These are phyloP conservation scores for Fusarium bactridioides DNA, from an alignment of 2,329 filamentous ascomycete species.

Conservation along the genomic window DNA sequence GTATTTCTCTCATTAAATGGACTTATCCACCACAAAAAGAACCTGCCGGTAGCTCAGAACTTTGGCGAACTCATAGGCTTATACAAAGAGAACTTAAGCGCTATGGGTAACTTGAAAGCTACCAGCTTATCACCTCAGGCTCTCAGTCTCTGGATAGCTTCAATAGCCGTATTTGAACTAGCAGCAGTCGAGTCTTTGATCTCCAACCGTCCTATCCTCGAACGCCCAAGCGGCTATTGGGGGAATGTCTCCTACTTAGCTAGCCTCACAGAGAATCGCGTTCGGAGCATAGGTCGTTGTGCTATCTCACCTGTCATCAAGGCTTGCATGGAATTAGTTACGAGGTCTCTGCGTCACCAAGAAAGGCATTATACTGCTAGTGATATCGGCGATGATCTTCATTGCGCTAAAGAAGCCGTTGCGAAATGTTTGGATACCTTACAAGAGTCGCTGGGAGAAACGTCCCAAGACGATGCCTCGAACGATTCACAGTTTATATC, in stretches of 20 bases:
- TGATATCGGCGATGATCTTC: rapidly evolving
- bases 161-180: neutral
- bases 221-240: neutral
- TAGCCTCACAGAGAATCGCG: neutral
- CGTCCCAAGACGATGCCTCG: rapidly evolving
- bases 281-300: neutral
- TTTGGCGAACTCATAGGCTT: neutral
- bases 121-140: neutral
- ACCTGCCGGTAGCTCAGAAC: rapidly evolving
- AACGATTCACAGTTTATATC: too few species aligned
- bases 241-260: neutral
- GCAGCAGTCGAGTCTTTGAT: neutral
- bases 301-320: neutral
- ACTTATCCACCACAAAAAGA: neutral
- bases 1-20: neutral
- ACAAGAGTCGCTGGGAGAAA: neutral
- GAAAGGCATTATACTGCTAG: neutral
- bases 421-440: neutral
- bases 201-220: rapidly evolving
- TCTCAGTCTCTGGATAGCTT: neutral
- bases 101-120: neutral
- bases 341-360: rapidly evolving
- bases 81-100: neutral
- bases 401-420: neutral
- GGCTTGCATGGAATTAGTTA: neutral